Base-by-base conservation (phyloP, 352 stramenopile species). In the Elongisporangium anandrum region DNA sequence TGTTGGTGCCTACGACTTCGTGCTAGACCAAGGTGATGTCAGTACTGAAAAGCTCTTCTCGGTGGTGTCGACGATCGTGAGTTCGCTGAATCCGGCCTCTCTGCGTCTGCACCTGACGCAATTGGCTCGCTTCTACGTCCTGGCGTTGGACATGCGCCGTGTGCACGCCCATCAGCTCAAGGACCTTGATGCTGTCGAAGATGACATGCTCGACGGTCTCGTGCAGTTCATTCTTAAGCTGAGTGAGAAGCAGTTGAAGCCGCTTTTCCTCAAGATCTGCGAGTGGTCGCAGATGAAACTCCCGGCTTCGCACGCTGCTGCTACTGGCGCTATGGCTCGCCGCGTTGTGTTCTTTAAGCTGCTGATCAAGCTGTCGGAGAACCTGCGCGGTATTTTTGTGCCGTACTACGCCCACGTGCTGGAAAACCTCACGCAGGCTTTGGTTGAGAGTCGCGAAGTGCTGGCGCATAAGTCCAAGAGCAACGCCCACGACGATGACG, bases 211-310 rank as follows among this genome's bases (percentile, higher is more conserved):
- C 1, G 78, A 91, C 2, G 82, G 81, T 21, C 65, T 95, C 13
- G 73, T 94, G 20, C 73, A 90, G 54, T 92, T 96, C 52, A 75
- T 96, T 8, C 59, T 96, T 22, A 91, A 94, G 54, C 60, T 96
- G 23, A 95, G 82, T 61, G 88, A 96, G 57, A 95, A 95, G 68
- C 87, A 96, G 69, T 73, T 95, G 47, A 94, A 95, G 68, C 88
- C 88, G 54, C 65, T 96, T 23, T 95, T 96, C 62, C 60, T 96
- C 24, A 95, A 95, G 64, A 64, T 96, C 50, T 65, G 65, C 17
- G 81, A 93, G 68, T 96, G 87, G 86, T 70, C 78, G 0, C 79
- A 92, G 55, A 66, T 72, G 22, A 79, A 71, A 26, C 60, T 76
- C 4, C 50, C 64, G 8, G 53, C 21, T 12, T 41, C 29, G 29